Evolutionary conservation across 352 stramenopile genomes (phyloP).

Genomic region (Pilasporangium apinafurcum): DNA sequence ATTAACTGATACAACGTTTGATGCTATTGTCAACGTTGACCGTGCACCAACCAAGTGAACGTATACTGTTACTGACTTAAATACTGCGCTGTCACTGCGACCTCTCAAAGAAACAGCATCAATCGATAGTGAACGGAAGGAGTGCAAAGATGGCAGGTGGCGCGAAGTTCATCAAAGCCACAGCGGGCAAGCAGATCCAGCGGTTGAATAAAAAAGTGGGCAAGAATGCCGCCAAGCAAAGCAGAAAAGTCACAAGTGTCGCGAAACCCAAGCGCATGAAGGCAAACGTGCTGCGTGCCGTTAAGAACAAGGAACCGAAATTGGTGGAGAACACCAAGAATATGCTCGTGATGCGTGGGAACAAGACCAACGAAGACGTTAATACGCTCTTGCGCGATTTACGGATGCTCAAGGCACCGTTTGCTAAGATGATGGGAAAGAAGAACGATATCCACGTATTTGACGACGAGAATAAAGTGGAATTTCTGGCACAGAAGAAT

Average conservation of each 20-base stretch:
- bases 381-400: slow-evolving; percentile 80
- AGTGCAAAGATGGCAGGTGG: slow-evolving; percentile 50
- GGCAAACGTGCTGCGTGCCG: slow-evolving; percentile 66
- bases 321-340: slow-evolving; percentile 90
- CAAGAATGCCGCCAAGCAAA: slow-evolving; percentile 66
- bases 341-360: slow-evolving; percentile 83
- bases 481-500: slow-evolving; percentile 97
- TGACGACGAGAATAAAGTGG: slow-evolving; percentile 89
- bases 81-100: not conserved
- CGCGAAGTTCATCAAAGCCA: slow-evolving; percentile 61
- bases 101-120: too few species aligned
- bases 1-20: slow-evolving; percentile 5
- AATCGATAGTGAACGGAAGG: slow-evolving; percentile 5
- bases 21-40: slow-evolving; percentile 6
- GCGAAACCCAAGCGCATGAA: slow-evolving; percentile 80
- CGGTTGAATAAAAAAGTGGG: slow-evolving; percentile 55
- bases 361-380: slow-evolving; percentile 85
- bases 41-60: slow-evolving; percentile 35
- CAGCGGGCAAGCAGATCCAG: slow-evolving; percentile 60
- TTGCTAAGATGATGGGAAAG: slow-evolving; percentile 87
- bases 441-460: slow-evolving; percentile 94
- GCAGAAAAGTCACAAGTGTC: slow-evolving; percentile 59
- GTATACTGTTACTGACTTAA: not conserved
- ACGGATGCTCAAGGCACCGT: slow-evolving; percentile 83
- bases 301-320: slow-evolving; percentile 89